Percentiles rank a stretch among this genome's conserved stretches.
Conservation (phyloP, 441 rosid genomes). For the Erodium chrysanthum region DNA sequence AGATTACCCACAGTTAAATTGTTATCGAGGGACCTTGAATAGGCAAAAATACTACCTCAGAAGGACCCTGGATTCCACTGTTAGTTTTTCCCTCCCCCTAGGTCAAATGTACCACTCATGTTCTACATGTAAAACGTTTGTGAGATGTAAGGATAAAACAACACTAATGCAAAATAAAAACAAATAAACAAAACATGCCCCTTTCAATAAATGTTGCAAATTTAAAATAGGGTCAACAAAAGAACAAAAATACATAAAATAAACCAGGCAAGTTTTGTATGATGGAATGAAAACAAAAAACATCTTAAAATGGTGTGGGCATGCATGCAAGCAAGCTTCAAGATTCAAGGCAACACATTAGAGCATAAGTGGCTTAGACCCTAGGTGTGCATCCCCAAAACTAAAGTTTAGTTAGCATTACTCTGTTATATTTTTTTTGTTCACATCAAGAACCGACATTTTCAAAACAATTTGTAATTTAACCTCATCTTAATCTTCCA, state of each 20-base stretch:
- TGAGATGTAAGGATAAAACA: not conserved
- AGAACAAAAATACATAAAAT: not conserved
- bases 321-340: too few relatives aligned
- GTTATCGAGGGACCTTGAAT: conserved; percentile 27
- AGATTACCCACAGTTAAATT: conserved; percentile 44
- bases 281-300: not conserved
- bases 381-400: not conserved
- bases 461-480: not conserved
- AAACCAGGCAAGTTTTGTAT: not conserved
- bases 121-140: not conserved
- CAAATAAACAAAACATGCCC: too few relatives aligned
- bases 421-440: not conserved
- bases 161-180: not conserved
- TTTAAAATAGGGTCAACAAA: not conserved
- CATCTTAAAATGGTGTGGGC: too few relatives aligned
- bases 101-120: conserved; percentile 25
- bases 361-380: not conserved
- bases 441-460: not conserved
- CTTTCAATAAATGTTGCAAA: too few relatives aligned
- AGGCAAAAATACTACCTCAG: conserved; percentile 24
- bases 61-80: conserved; percentile 29
- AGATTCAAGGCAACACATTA: not conserved
- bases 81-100: conserved; percentile 23
- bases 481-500: not conserved
- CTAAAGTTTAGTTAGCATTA: not conserved